These are phyloP conservation scores for Stramenopiles sp. DNA, from an alignment of 352 stramenopile genomes.

Conservation along the genomic window DNA sequence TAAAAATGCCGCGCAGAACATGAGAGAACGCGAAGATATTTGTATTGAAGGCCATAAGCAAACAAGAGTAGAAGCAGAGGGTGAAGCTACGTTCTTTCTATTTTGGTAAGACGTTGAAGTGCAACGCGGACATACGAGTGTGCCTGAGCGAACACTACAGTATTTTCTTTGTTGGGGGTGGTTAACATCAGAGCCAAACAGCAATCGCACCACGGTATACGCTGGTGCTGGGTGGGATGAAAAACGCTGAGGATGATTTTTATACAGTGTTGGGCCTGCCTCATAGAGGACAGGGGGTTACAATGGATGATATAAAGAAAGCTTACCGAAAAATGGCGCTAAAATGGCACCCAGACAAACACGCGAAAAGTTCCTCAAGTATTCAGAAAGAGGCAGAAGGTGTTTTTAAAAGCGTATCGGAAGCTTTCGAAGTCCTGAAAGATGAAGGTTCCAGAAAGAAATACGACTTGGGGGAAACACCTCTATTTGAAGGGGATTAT, in stretches of 20 bases:
- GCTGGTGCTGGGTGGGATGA: too few species aligned
- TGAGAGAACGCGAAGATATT: too few species aligned
- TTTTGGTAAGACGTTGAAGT: too few species aligned
- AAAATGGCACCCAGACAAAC: slow-evolving; percentile 28
- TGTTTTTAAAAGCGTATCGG: neutral
- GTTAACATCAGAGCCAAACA: too few species aligned
- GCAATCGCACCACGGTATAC: too few species aligned
- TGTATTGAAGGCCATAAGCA: too few species aligned
- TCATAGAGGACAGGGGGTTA: slow-evolving; percentile 9
- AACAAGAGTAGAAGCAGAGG: too few species aligned
- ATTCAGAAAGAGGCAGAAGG: neutral
- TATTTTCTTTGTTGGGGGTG: too few species aligned
- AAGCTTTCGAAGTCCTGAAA: neutral
- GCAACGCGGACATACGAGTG: too few species aligned
- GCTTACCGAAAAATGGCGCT: slow-evolving; percentile 25
- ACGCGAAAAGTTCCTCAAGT: neutral
- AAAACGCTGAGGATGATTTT: neutral
- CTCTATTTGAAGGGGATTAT: neutral
- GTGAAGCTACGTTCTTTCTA: too few species aligned
- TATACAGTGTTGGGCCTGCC: neutral
- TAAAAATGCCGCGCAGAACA: too few species aligned
- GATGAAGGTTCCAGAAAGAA: neutral
- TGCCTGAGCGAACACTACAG: too few species aligned
- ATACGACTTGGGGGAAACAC: neutral
- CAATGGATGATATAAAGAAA: slow-evolving; percentile 23